Evolutionary conservation across 2,329 filamentous ascomycete genomes (phyloP).

Genomic region (Botrytis porri): DNA sequence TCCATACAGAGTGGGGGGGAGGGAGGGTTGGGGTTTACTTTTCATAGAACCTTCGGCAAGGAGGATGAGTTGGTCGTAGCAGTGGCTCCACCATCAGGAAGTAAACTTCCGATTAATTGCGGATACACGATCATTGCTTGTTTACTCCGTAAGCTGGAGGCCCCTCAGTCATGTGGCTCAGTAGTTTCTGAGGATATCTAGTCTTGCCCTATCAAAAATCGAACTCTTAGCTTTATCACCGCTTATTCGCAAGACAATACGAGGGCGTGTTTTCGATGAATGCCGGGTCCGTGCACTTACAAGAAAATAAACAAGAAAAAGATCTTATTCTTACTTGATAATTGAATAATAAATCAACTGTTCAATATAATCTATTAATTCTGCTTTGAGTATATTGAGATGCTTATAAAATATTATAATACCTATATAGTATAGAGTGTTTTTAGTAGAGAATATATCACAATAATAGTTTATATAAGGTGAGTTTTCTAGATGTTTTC

Average conservation of each 20-base stretch:
- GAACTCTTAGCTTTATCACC: background rate
- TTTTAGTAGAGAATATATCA: no score
- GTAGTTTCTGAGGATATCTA: background rate
- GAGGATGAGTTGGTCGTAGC: background rate
- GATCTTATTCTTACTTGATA: no score
- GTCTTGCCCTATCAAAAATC: background rate
- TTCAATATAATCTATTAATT: no score
- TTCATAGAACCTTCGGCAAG: background rate
- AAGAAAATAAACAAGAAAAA: no score
- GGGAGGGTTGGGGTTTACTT: background rate
- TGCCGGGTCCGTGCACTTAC: no score
- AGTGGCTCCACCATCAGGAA: background rate
- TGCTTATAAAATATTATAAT: no score
- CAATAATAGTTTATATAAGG: no score
- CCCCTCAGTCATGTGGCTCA: background rate
- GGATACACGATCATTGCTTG: slow-evolving; percentile 1
- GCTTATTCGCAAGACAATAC: background rate
- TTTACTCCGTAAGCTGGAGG: background rate
- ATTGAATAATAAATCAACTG: no score
- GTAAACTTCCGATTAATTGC: background rate
- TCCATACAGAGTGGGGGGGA: background rate
- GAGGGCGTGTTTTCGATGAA: no score
- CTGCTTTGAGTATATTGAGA: no score
- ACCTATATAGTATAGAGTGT: no score
- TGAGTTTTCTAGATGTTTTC: no score